Conservation (phyloP, 2,329 filamentous ascomycete species). For the Fusarium keratoplasticum region DNA sequence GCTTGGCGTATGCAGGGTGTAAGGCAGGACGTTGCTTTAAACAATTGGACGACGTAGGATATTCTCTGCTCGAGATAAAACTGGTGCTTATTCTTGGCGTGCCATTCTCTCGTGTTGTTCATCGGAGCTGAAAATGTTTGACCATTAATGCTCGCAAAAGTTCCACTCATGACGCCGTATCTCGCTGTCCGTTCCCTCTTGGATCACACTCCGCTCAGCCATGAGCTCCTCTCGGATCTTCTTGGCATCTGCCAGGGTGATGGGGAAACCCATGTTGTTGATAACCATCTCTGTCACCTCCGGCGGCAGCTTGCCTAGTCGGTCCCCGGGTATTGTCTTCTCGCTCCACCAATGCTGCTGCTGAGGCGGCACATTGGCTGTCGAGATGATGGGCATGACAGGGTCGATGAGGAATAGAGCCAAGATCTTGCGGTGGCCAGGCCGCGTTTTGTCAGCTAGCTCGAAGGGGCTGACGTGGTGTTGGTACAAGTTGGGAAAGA, state of each 20-base stretch:
- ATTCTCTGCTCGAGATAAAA: neutral
- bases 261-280: conserved; percentile 29
- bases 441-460: conserved; percentile 61
- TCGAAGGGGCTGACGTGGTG: conserved; percentile 64
- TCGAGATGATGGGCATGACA: conserved; percentile 55
- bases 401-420: conserved; percentile 73
- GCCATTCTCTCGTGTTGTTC: neutral
- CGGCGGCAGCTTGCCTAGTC: conserved; percentile 23
- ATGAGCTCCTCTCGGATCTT: conserved; percentile 25
- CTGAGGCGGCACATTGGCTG: conserved; percentile 59
- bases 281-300: conserved; percentile 31
- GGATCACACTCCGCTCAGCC: conserved; percentile 19
- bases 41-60: neutral
- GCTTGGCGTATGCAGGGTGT: neutral
- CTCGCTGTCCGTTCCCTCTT: neutral
- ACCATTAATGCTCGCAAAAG: conserved; percentile 30
- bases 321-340: neutral
- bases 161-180: conserved; percentile 20
- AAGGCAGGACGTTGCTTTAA: neutral
- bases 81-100: neutral
- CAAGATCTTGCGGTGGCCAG: conserved; percentile 70
- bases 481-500: conserved; percentile 67
- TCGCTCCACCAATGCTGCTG: conserved; percentile 53
- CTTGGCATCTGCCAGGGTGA: conserved; percentile 26
- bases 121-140: neutral